Evolutionary conservation across 371 early-diverging fungal genomes (phyloP).

Genomic region (Batkoa obscura): DNA sequence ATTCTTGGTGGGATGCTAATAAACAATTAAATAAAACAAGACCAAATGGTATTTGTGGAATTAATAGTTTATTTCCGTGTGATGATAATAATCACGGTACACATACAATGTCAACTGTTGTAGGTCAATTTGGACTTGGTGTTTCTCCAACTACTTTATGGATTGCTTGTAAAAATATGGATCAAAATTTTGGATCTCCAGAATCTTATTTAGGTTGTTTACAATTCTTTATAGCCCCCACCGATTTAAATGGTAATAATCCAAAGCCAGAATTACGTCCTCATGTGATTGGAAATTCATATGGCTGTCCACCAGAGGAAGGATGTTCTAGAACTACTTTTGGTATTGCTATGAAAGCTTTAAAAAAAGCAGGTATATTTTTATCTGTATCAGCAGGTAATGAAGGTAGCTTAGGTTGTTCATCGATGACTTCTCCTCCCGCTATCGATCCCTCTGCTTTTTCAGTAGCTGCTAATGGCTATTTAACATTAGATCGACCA

Average conservation of each 20-base stretch:
- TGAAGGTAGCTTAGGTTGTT: neutral
- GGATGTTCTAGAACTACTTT: neutral
- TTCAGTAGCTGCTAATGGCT: neutral
- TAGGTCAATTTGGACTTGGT: neutral
- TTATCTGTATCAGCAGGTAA: neutral
- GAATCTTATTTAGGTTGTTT: neutral
- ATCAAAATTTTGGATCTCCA: neutral
- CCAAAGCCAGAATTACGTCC: neutral
- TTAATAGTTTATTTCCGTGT: neutral
- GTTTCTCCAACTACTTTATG: neutral
- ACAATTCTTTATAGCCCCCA: constrained; percentile 1
- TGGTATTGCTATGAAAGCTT: neutral
- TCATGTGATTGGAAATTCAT: neutral
- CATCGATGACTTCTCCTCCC: neutral
- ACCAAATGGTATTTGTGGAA: neutral
- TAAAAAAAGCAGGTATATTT: neutral
- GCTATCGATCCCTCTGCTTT: neutral
- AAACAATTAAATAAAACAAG: neutral
- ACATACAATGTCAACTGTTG: neutral
- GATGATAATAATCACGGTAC: constrained; percentile 1
- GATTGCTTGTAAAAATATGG: constrained; percentile 2
- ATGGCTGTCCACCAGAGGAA: neutral
- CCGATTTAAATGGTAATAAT: neutral
- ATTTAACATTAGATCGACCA: neutral
- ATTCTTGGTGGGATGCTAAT: constrained; percentile 1